Conservation (phyloP, 1,284 basidiomycete species). For the Cystobasidium pallidum region DNA sequence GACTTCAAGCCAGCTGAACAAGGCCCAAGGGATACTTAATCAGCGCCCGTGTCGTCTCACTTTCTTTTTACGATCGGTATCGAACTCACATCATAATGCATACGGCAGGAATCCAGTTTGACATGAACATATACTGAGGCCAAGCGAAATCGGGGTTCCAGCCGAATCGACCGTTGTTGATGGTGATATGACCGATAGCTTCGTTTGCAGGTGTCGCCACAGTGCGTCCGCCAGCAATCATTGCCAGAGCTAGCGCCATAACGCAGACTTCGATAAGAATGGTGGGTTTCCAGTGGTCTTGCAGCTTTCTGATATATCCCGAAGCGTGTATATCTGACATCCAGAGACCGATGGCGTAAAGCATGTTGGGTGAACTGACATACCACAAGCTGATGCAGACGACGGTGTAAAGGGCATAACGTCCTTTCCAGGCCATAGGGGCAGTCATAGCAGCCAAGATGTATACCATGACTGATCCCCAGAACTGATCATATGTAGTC, state of each 20-base stretch:
- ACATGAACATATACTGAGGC: conserved; percentile 57
- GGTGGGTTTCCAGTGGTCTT: conserved; percentile 57
- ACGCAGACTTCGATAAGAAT: conserved; percentile 54
- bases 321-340: conserved; percentile 57
- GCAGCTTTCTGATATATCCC: conserved; percentile 57
- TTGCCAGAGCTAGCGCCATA: conserved; percentile 54
- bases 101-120: conserved; percentile 53
- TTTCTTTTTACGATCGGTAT: neutral
- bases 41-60: conserved; percentile 1
- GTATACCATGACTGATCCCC: conserved; percentile 58
- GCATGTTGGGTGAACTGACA: conserved; percentile 55
- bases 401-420: conserved; percentile 55
- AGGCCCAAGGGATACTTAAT: conserved; percentile 34
- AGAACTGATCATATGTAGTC: conserved; percentile 59
- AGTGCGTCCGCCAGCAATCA: conserved; percentile 55
- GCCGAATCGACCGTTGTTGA: conserved; percentile 56
- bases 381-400: conserved; percentile 54
- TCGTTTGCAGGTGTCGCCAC: conserved; percentile 54
- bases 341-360: conserved; percentile 57
- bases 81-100: conserved; percentile 46
- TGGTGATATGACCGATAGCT: conserved; percentile 54
- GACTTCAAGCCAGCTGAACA: conserved; percentile 57
- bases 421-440: conserved; percentile 54
- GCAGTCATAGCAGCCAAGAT: conserved; percentile 57
- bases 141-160: conserved; percentile 54